Evolutionary conservation across 495 filamentous ascomycete genomes (phyloP), one percentile per base, ranked within the genome.

Genomic region (Neurospora pannonica): DNA sequence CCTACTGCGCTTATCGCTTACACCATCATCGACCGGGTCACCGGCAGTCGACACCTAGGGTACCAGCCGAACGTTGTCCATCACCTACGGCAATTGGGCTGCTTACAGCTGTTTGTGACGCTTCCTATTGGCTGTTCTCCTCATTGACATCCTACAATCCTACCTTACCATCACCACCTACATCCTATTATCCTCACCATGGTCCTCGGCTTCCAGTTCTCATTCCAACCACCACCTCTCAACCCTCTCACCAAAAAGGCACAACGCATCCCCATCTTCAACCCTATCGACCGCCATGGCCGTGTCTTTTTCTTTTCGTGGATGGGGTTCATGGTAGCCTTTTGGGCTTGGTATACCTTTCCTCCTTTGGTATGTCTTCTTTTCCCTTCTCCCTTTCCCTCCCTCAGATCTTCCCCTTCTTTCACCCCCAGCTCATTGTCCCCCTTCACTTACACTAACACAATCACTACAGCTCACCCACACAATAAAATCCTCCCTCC

Each of bases 281-380:
- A 98, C 80, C 90, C 92, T 10, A 78, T 93, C 74, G 89, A 97
- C 77, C 79, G 89, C 75, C 93, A 98, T 87, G 94, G 95, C 67
- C 88, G 94, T 4, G 93, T 96, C 0, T 97, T 97, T 82, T 94
- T 94, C 86, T 97, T 98, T 84, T 93, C 94, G 0, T 97, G 95
- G 92, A 88, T 94, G 70, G 95, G 95, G 10, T 98, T 98, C 84
- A 93, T 98, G 90, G 89, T 98, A 73, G 94, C 94, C 28, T 98
- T 98, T 85, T 92, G 94, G 83, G 95, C 93, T 3, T 98, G 95
- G 92, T 93, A 90, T 80, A 89, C 93, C 2, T 95, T 95, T 84
- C 93, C 93, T 72, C 93, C 93, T 77, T 80, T 96, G 84, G 91
- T 94, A 85, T 83, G 90, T 72, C 36, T 9, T 46, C 11, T 36